These are phyloP conservation scores for Amaranthus hypochondriacus DNA, from an alignment of 148 eudicot species.

Conservation along the genomic window DNA sequence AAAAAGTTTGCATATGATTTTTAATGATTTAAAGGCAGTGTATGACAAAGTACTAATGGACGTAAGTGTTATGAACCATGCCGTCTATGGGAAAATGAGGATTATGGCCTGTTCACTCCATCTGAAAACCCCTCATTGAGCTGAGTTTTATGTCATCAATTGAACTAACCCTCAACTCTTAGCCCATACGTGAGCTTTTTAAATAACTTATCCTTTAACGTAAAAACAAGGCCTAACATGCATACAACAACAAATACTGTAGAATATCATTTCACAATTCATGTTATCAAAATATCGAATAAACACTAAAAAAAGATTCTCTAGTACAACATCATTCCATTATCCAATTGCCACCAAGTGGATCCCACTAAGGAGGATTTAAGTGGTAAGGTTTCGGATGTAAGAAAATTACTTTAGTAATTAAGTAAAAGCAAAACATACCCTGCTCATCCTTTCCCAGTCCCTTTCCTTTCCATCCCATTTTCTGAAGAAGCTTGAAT, in stretches of 20 bases:
- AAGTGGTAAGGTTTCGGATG: not conserved
- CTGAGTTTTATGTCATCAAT: too few species aligned
- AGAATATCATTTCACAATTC: not conserved
- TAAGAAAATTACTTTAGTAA: not conserved
- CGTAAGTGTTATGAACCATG: not conserved
- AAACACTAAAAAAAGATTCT: too few species aligned
- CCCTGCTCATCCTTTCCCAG: slow-evolving; percentile 96
- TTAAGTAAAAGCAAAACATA: slow-evolving; percentile 21
- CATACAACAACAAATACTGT: not conserved
- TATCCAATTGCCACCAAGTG: too few species aligned
- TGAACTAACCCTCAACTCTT: too few species aligned
- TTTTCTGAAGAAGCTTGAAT: slow-evolving; percentile 86
- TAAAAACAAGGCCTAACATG: not conserved
- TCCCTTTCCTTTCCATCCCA: slow-evolving; percentile 99
- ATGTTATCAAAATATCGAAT: too few species aligned
- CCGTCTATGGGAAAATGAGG: not conserved
- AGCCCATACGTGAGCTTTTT: not conserved
- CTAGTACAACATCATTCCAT: too few species aligned
- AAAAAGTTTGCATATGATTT: too few species aligned
- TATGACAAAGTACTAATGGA: too few species aligned
- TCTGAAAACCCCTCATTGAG: not conserved
- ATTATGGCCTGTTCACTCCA: not conserved
- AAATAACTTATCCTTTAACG: not conserved
- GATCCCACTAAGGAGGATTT: too few species aligned
- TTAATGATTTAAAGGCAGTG: too few species aligned